Conservation (phyloP, 2,329 filamentous ascomycete species). For the Meredithiella fracta region DNA sequence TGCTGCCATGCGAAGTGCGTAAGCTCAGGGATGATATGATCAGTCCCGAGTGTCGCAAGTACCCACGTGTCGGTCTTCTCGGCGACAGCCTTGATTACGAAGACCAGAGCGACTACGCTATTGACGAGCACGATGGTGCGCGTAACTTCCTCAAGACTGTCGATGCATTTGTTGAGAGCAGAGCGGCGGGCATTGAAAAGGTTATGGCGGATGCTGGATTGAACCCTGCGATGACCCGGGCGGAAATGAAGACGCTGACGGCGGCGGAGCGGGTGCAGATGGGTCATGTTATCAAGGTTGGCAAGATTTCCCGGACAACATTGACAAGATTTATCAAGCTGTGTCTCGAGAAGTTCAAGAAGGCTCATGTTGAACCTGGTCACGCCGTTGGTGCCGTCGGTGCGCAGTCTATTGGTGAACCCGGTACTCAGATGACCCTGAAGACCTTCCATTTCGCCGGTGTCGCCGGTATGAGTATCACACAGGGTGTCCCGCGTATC, state of each 20-base stretch:
- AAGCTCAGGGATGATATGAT: constrained; percentile 52
- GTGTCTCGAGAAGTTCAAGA: constrained; percentile 79
- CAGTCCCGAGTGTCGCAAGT: constrained; percentile 47
- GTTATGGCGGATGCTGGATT: constrained; percentile 37
- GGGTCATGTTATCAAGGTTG: constrained; percentile 49
- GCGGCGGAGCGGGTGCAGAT: constrained; percentile 16
- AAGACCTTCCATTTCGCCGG: constrained; percentile 99
- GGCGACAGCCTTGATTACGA: constrained; percentile 49
- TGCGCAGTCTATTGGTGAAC: constrained; percentile 94
- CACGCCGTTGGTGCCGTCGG: constrained; percentile 93
- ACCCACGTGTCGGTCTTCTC: constrained; percentile 44
- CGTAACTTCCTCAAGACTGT: constrained; percentile 70
- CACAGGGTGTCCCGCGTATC: constrained; percentile 96
- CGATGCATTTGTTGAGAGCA: constrained; percentile 48
- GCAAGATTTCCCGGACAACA: constrained; percentile 65
- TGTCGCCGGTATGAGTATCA: constrained; percentile 99
- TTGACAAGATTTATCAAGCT: constrained; percentile 61
- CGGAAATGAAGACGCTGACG: constrained; percentile 15
- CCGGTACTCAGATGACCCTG: constrained; percentile 95
- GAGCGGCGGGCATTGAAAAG: constrained; percentile 43
- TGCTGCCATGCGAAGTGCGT: constrained; percentile 60
- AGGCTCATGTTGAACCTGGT: constrained; percentile 80
- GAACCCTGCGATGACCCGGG: constrained; percentile 18
- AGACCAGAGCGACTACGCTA: constrained; percentile 49
- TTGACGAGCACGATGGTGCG: constrained; percentile 68